Base-by-base conservation (phyloP, 2,329 filamentous ascomycete species). In the Cadophora sp. region DNA sequence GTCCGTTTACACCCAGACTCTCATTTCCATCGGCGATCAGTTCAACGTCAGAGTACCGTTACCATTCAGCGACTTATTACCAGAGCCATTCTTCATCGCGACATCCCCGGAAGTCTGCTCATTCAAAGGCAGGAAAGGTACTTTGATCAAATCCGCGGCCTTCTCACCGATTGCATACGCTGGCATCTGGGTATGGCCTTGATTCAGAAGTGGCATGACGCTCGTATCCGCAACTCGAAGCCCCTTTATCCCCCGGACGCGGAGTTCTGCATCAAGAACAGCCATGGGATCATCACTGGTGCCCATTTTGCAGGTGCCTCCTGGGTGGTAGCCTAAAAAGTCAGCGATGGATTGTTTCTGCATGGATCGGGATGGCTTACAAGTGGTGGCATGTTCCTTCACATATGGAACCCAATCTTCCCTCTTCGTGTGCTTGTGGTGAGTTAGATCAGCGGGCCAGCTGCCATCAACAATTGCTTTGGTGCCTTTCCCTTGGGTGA, bases 321-420 rank as follows among this genome's bases (percentile, higher is more conserved):
- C 81, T 0, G 85, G 82, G 71, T 89, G 86, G 66, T 88, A 87
- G 63, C 83, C 83, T 82, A 18, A 18, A 16, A 14, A 51, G 48
- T 66, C 36, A 62, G 43, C 30, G 39, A 18, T 20, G 24, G 11
- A 14, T 58, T n/a, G n/a, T 2, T 4, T 58, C 27, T 5, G 3
- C 2, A 36, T 7, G 41, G 24, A 7, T 16, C 13, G 20, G 33
- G 39, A 24, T 4, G 18, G 20, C 80, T 80, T 79, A 84, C 86
- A 88, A 27, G 86, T 88, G 2, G 85, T 87, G n/a, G 85, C 86
- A 73, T 88, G 81, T 39, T 88, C 78, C 72, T 81, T 84, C 6
- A 89, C 83, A 71, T 84, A 84, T 0, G 82, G 80, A 43, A 84
- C 78, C 87, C 87, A 89, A 48, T 89, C 81, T 72, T 88, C 84